Conservation (phyloP, 371 early-diverging fungal genomes). For the Nosema muscidifuracis region DNA sequence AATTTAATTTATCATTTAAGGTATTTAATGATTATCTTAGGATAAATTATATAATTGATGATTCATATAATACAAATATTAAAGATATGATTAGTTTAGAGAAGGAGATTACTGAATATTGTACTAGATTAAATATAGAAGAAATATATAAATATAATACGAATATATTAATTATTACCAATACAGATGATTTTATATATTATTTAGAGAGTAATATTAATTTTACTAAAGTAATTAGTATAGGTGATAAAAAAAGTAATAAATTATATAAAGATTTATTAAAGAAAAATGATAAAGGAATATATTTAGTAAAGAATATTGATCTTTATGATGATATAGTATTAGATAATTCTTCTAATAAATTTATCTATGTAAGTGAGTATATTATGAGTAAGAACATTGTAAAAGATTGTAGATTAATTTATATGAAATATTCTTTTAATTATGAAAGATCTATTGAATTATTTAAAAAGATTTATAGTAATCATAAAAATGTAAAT, state of each 20-base stretch:
- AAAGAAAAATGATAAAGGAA: background rate
- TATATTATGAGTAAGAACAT: constrained; percentile 7
- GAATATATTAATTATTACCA: background rate
- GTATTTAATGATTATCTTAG: constrained; percentile 5
- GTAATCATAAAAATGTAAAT: background rate
- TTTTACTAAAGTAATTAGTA: constrained; percentile 25
- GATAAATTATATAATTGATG: background rate
- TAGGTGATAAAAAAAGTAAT: constrained; percentile 34
- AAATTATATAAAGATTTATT: constrained; percentile 15
- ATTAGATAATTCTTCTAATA: constrained; percentile 6
- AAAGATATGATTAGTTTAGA: background rate
- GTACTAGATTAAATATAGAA: background rate
- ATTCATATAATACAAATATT: background rate
- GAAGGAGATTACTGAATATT: background rate
- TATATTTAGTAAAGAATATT: constrained; percentile 35
- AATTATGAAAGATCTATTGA: background rate
- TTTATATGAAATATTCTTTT: background rate
- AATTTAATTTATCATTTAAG: constrained; percentile 27
- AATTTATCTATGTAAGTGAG: constrained; percentile 39
- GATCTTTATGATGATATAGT: constrained; percentile 20
- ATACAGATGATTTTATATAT: background rate
- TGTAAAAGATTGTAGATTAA: background rate
- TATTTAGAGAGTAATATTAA: constrained; percentile 25
- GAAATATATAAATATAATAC: background rate
- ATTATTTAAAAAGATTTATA: background rate